Percentiles rank a stretch among this genome's conserved stretches.
phyloP scores from a whole-genome alignment of 169 alveolate genomes.

The Cryptosporidium baileyi region DNA sequence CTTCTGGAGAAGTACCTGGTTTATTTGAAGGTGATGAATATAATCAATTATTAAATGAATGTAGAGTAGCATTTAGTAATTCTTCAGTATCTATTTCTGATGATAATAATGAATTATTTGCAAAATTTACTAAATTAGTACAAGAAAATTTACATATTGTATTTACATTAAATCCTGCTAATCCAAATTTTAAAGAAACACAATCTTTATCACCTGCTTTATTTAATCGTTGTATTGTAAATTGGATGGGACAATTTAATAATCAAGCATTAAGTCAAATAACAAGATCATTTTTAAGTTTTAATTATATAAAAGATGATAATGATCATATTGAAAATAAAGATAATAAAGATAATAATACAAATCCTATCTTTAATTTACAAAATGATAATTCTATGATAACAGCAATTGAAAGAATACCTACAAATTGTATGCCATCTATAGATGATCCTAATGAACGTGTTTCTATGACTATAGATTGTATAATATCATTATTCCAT shows the following conservation, averaged over 20 bases:
- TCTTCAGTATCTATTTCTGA: constrained; percentile 81
- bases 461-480: not conserved
- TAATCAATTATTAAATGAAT: constrained; percentile 89
- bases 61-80: constrained; percentile 86
- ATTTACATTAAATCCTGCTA: constrained; percentile 98
- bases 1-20: constrained; percentile 99
- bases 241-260: constrained; percentile 99
- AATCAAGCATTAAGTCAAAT: constrained; percentile 93
- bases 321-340: not conserved
- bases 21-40: constrained; percentile 97
- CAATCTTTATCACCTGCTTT: constrained; percentile 97
- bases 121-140: constrained; percentile 92
- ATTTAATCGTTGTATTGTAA: constrained; percentile 97
- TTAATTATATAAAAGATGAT: not conserved
- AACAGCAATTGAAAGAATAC: constrained; percentile 51
- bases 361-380: too few species aligned
- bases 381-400: not conserved
- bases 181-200: constrained; percentile 95
- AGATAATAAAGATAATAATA: not conserved
- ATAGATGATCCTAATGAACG: constrained; percentile 46
- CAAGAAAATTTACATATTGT: constrained; percentile 96
- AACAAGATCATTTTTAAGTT: constrained; percentile 88
- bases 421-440: constrained; percentile 42
- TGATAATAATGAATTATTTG: constrained; percentile 93
- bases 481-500: constrained; percentile 6